A percentile compares a stretch with the other conserved stretches of the same genome.
Evolutionary conservation across 768 basidiomycete genomes (phyloP).

Genomic region (Psilocybe cubensis): DNA sequence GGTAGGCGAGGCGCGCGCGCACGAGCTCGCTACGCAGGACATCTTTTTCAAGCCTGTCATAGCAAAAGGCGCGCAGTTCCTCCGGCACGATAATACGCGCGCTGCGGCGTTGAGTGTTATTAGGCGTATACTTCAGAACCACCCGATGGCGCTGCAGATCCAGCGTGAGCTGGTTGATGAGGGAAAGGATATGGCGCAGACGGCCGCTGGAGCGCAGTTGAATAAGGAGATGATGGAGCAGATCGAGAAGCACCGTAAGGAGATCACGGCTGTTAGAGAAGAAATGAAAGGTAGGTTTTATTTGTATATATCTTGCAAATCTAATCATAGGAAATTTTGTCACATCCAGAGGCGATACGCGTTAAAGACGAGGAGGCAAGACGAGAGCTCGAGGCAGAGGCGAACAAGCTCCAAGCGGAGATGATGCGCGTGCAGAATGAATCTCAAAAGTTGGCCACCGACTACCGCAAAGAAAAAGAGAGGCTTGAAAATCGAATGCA

Average conservation of each 20-base stretch:
- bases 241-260: conserved; percentile 44
- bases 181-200: conserved; percentile 49
- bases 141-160: conserved; percentile 49
- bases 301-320: neutral
- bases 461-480: conserved; percentile 40
- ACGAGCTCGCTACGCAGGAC: conserved; percentile 38
- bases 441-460: conserved; percentile 39
- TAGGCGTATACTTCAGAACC: conserved; percentile 40
- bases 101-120: conserved; percentile 44
- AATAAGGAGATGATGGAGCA: conserved; percentile 49
- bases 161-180: conserved; percentile 59
- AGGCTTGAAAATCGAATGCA: conserved; percentile 31
- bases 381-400: conserved; percentile 46
- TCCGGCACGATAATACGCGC: conserved; percentile 42
- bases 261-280: conserved; percentile 45
- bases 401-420: conserved; percentile 44
- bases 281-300: conserved; percentile 27
- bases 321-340: neutral
- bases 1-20: conserved; percentile 43
- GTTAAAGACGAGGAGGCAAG: conserved; percentile 49
- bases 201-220: conserved; percentile 56
- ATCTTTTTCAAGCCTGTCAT: conserved; percentile 56
- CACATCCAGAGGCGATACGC: conserved; percentile 40
- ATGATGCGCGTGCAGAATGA: conserved; percentile 45
- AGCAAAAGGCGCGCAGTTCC: conserved; percentile 46